Base-by-base conservation (phyloP, 2,329 filamentous ascomycete species). In the Aureobasidium subglaciale region DNA sequence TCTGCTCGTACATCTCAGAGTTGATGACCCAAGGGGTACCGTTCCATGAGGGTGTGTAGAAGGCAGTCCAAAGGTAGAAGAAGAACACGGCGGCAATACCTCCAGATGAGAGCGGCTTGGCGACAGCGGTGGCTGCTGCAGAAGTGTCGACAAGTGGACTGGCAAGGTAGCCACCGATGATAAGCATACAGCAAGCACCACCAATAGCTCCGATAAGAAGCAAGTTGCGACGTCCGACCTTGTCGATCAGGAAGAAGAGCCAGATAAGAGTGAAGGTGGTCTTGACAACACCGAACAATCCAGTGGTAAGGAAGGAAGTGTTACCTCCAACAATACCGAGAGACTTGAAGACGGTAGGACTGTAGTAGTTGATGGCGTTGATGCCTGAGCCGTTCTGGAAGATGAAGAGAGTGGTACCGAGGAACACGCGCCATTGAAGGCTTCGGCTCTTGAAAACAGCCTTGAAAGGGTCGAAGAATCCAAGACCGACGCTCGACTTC, bases 331-430 rank as follows among this genome's bases (percentile, higher is more conserved):
- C 76, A 13, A 87, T 73, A 10, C 85, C 84, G 38, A 88, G 79
- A 15, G 77, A 80, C 59, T 78, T 78, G 75, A 90, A 88, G 10
- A 89, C 80, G 1, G 80, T 85, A 0, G 86, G 85, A 1, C 75
- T 78, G 69, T 86, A 88, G 72, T 89, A 90, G 18, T 46, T 46
- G 29, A 59, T 59, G 1, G 52, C 56, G 22, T 59, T 59, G 22
- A 59, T 55, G 25, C 59, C 59, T 8, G 59, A 55, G 7, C 55
- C 55, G 18, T 60, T 60, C 50, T 60, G 59, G 37, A 56, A 55
- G 27, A 60, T 56, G 57, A 61, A 61, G 9, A 61, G 57, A 13
- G 56, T 58, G 54, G 56, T 55, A 25, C 60, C 60, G 41, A 62
- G 59, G 57, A 60, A 59, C 7, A 62, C 38, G 15, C 60, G 48